These are phyloP conservation scores for Teunomyces kruisii DNA, from an alignment of 805 yeast species.

Conservation along the genomic window DNA sequence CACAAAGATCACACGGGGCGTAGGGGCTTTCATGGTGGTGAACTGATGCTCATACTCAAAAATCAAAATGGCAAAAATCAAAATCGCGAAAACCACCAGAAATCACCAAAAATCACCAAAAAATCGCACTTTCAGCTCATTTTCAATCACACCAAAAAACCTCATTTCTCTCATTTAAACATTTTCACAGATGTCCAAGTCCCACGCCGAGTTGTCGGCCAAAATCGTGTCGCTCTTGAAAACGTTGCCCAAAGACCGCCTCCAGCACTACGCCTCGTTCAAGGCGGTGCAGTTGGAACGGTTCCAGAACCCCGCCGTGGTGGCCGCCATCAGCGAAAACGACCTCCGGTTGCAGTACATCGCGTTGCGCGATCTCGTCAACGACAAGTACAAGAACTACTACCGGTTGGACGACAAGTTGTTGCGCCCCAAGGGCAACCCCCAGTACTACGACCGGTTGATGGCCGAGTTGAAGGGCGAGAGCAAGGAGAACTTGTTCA, in stretches of 20 bases:
- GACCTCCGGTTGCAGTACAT: constrained; percentile 57
- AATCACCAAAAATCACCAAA: too few species aligned
- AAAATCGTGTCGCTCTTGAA: constrained; percentile 58
- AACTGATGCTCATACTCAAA: background rate
- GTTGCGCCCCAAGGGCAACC: constrained; percentile 80
- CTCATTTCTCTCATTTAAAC: background rate
- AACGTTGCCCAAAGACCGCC: constrained; percentile 65
- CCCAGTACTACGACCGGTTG: constrained; percentile 71
- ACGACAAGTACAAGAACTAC: constrained; percentile 61
- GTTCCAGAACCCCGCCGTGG: constrained; percentile 33
- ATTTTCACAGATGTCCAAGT: constrained; percentile 21
- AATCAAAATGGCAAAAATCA: too few species aligned
- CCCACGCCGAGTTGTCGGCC: constrained; percentile 50
- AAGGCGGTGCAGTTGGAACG: constrained; percentile 59
- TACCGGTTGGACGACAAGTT: constrained; percentile 67
- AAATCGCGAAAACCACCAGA: too few species aligned
- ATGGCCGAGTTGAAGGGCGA: constrained; percentile 70
- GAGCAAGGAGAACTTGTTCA: constrained; percentile 59
- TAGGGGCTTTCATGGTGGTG: constrained; percentile 12
- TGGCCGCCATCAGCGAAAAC: constrained; percentile 45
- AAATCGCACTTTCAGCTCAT: too few species aligned
- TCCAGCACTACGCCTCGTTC: constrained; percentile 68
- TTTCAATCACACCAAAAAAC: constrained; percentile 12
- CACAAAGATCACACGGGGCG: constrained; percentile 69
- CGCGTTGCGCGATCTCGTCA: constrained; percentile 56